These are phyloP conservation scores for Aspergillus ostianus DNA, from an alignment of 495 filamentous ascomycete species.

Conservation along the genomic window DNA sequence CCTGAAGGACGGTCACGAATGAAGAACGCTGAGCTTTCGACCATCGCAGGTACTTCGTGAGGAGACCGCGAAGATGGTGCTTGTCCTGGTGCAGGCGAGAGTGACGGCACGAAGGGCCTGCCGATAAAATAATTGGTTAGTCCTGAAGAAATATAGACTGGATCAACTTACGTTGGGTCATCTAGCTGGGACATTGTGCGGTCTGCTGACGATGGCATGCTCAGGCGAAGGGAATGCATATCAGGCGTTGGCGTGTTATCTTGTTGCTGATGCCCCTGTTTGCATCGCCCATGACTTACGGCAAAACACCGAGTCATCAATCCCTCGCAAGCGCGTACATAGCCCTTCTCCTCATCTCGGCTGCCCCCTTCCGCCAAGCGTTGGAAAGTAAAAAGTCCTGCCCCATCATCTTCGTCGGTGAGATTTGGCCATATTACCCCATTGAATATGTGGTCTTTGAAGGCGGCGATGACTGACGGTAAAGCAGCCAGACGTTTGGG, in stretches of 20 bases:
- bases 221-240: background rate
- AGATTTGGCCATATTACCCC: slow-evolving; percentile 97
- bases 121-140: background rate
- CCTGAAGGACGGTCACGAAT: slow-evolving; percentile 68
- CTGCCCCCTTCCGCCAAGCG: slow-evolving; percentile 86
- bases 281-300: slow-evolving; percentile 86
- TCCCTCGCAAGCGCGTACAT: slow-evolving; percentile 81
- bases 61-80: background rate
- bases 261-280: slow-evolving; percentile 53
- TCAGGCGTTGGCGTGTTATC: background rate
- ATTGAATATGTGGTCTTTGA: slow-evolving; percentile 95
- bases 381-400: slow-evolving; percentile 87
- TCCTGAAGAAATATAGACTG: background rate
- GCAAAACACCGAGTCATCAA: slow-evolving; percentile 73
- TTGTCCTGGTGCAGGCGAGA: background rate
- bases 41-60: slow-evolving; percentile 34
- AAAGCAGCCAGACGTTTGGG: slow-evolving; percentile 84
- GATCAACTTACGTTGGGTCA: background rate
- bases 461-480: slow-evolving; percentile 78
- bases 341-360: slow-evolving; percentile 68
- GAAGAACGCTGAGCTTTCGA: slow-evolving; percentile 91
- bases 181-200: background rate
- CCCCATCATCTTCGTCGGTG: slow-evolving; percentile 92
- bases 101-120: background rate
- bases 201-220: background rate